These are phyloP conservation scores for Arxiozyma heterogenica DNA, from an alignment of 1,139 yeast genomes.

Conservation along the genomic window DNA sequence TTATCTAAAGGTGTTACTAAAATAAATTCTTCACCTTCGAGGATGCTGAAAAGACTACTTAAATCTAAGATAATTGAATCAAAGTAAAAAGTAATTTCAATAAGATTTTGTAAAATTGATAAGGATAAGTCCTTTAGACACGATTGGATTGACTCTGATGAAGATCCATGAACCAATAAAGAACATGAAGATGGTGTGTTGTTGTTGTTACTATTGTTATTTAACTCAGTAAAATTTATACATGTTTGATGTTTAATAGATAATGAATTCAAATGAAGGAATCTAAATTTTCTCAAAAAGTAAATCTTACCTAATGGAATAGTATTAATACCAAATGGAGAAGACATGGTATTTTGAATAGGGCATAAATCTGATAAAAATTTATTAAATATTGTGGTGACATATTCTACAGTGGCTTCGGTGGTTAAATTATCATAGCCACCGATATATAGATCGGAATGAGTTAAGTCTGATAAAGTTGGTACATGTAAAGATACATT, in stretches of 20 bases:
- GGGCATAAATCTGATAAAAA: not conserved
- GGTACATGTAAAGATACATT: not conserved
- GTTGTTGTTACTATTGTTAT: not conserved
- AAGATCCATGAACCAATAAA: slow-evolving; percentile 16
- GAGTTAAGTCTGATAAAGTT: not conserved
- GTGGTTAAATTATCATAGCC: not conserved
- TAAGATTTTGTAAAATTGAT: slow-evolving; percentile 21
- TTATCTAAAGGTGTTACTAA: slow-evolving; percentile 1
- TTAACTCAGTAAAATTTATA: slow-evolving; percentile 13
- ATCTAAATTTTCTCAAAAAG: slow-evolving; percentile 15
- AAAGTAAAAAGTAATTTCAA: slow-evolving; percentile 15
- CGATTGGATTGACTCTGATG: slow-evolving; percentile 12
- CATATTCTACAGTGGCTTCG: not conserved
- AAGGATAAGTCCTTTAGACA: slow-evolving; percentile 15
- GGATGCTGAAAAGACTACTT: not conserved
- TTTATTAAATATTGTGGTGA: not conserved
- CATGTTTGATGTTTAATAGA: slow-evolving; percentile 25
- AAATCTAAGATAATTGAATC: not conserved
- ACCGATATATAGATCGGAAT: not conserved
- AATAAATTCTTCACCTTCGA: not conserved
- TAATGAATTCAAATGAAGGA: slow-evolving; percentile 13
- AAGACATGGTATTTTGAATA: not conserved
- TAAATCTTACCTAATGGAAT: slow-evolving; percentile 19
- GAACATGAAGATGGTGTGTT: slow-evolving; percentile 20
- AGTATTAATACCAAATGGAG: not conserved